Evolutionary conservation across 192 early-diverging fungal species (phyloP), one percentile per base, ranked within the genome.

Genomic region (Pilobolus umbonatus): DNA sequence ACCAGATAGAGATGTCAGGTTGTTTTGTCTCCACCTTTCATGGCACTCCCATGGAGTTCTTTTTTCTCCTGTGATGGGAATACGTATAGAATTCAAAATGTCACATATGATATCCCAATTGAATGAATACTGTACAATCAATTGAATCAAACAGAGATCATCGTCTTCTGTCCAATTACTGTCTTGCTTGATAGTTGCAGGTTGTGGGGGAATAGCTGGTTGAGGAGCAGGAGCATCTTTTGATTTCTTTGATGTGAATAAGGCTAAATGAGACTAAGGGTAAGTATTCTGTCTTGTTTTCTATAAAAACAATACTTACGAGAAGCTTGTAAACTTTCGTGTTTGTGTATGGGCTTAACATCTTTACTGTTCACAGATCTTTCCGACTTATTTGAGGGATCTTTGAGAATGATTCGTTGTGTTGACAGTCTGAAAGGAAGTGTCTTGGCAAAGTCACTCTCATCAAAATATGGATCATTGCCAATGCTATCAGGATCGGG

Each of bases 61-160:
- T 32, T 65, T 65, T 42, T 79, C 76, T 1, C 78, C 78, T 26
- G 65, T 72, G 12, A 76, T 67, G 21, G 78, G 71, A 8, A 66
- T 67, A 22, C 79, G 77, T 22, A 68, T 64, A 1, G 74, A 69
- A 46, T 78, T 81, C 17, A 88, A 69, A 0, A 81, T 56, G 25
- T 88, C 87, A n/a, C 74, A 57, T 21, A 91, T 82, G 15, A 85
- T 55, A 29, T 72, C 67, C 86, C 87, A 91, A 65, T 91, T 88
- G 58, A 75, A 80, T 29, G 74, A 65, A 57, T 79, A 83, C 15
- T 75, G 72, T 35, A 69, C 59, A 39, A 82, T 80, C 19, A 87
- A 56, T 10, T 65, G 68, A 28, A 76, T 65, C 39, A 91, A 64
- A 21, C 73, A 62, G 5, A 78, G 64, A 29, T 87, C 85, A 58